Conservation (phyloP, 2,329 filamentous ascomycete species). For the Podosphaera aphanis region DNA sequence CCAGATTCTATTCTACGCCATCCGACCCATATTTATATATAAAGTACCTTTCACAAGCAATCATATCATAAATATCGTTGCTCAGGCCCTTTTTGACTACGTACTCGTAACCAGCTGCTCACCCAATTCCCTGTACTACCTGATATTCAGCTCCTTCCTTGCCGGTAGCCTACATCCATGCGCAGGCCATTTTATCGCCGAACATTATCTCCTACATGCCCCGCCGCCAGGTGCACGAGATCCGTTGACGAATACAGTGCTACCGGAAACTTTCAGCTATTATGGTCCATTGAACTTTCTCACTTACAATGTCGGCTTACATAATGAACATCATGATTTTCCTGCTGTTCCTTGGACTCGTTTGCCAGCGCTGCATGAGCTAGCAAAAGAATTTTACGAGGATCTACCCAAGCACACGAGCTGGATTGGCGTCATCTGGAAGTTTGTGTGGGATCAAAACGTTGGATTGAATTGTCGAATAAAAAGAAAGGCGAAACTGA, state of each 20-base stretch:
- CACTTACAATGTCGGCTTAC: constrained; percentile 90
- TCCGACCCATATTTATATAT: constrained; percentile 90
- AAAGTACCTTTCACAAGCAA: constrained; percentile 66
- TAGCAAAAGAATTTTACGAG: constrained; percentile 79
- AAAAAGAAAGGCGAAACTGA: constrained; percentile 74
- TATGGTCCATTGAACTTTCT: constrained; percentile 80
- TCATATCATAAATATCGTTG: constrained; percentile 57
- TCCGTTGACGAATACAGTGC: constrained; percentile 29
- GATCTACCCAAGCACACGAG: constrained; percentile 68
- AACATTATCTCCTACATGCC: constrained; percentile 70
- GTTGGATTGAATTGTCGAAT: constrained; percentile 83
- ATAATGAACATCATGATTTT: constrained; percentile 99
- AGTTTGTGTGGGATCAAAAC: constrained; percentile 75
- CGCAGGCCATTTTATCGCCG: constrained; percentile 93
- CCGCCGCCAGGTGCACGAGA: constrained; percentile 26
- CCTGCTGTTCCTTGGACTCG: constrained; percentile 89
- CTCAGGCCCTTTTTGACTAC: constrained; percentile 59
- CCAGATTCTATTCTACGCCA: constrained; percentile 95
- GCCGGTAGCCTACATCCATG: constrained; percentile 85
- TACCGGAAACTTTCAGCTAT: constrained; percentile 93
- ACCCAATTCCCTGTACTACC: constrained; percentile 48
- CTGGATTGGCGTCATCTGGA: constrained; percentile 86
- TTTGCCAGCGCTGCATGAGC: constrained; percentile 50
- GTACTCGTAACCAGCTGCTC: constrained; percentile 37
- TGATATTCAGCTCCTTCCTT: constrained; percentile 75